Percentiles rank a stretch among this genome's conserved stretches.
Evolutionary conservation across 2,329 filamentous ascomycete genomes (phyloP).

Genomic region (Pyrenochaeta sp.): DNA sequence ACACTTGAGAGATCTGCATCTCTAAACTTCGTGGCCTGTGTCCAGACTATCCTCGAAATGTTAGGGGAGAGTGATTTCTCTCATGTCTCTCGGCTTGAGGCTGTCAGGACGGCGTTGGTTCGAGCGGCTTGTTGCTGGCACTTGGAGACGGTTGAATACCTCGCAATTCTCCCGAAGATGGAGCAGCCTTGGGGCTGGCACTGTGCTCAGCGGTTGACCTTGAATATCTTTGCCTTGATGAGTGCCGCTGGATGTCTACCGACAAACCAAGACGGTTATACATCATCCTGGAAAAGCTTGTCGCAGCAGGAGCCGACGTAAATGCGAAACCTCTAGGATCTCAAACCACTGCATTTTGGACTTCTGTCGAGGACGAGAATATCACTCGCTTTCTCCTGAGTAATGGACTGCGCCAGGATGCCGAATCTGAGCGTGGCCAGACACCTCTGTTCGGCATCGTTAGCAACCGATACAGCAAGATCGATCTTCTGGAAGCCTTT

Average conservation of each 20-base stretch:
- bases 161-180: conserved; percentile 1
- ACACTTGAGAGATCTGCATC: conserved; percentile 4
- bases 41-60: conserved; percentile 4
- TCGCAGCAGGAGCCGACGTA: conserved; percentile 5
- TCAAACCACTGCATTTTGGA: conserved; percentile 1
- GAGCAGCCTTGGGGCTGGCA: neutral
- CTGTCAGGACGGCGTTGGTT: conserved; percentile 2
- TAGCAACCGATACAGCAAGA: neutral
- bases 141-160: conserved; percentile 5
- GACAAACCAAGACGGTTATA: neutral
- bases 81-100: conserved; percentile 1
- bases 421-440: neutral
- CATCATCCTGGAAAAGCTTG: conserved; percentile 1
- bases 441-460: conserved; percentile 1
- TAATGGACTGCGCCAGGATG: conserved; percentile 2
- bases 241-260: conserved; percentile 2
- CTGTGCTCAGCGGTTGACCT: conserved; percentile 3
- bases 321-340: conserved; percentile 1
- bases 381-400: conserved; percentile 2
- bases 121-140: conserved; percentile 10
- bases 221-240: conserved; percentile 6
- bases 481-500: conserved; percentile 2
- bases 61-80: neutral
- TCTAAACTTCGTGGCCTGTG: conserved; percentile 4
- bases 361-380: neutral